Evolutionary conservation across 768 basidiomycete genomes (phyloP).

Genomic region (Filobasidium wieringae): DNA sequence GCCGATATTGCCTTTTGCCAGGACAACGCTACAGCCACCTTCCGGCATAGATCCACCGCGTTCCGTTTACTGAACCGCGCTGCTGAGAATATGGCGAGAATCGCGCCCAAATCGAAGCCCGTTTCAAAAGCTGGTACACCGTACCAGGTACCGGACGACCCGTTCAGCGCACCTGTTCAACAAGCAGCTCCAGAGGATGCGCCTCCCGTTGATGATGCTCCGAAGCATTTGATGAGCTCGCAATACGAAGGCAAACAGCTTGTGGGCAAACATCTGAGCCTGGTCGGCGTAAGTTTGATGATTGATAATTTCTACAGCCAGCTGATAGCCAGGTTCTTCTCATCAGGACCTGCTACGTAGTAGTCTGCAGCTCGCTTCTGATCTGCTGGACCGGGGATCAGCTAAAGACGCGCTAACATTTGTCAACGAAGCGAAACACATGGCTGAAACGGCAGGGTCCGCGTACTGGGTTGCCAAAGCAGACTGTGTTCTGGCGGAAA

Average conservation of each 20-base stretch:
- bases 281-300: not conserved
- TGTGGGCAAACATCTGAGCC: not conserved
- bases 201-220: conserved; percentile 24
- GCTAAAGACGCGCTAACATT: conserved; percentile 77
- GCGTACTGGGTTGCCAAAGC: not conserved
- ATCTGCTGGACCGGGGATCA: conserved; percentile 54
- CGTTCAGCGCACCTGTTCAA: conserved; percentile 39
- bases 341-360: not conserved
- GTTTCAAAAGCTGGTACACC: conserved; percentile 47
- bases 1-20: conserved; percentile 53
- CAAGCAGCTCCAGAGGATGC: conserved; percentile 13
- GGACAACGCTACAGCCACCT: conserved; percentile 52
- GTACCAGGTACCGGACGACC: conserved; percentile 48
- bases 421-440: conserved; percentile 58
- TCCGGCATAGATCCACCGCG: conserved; percentile 55
- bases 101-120: conserved; percentile 38
- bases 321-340: no score
- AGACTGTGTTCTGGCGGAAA: not conserved
- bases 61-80: conserved; percentile 73
- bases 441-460: conserved; percentile 43
- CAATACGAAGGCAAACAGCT: not conserved
- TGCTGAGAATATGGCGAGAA: conserved; percentile 53
- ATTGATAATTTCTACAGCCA: no score
- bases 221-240: not conserved
- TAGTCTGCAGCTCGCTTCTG: not conserved